Evolutionary conservation across 352 stramenopile genomes (phyloP).

Genomic region (Phytophthora nicotianae): DNA sequence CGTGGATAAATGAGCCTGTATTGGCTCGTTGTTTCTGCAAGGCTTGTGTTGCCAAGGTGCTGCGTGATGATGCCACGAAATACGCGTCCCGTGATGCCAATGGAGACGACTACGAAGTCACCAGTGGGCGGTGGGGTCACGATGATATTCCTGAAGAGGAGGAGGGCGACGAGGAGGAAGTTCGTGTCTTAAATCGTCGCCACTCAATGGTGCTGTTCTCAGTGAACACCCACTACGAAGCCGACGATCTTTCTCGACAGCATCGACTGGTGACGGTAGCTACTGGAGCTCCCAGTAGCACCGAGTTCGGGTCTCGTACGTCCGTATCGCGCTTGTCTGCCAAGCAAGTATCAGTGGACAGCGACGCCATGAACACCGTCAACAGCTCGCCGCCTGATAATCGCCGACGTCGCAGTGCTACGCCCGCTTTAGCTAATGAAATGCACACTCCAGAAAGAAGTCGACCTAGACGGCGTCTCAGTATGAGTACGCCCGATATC

Average conservation of each 20-base stretch:
- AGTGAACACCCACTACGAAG: conserved; percentile 22
- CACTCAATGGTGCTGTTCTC: conserved; percentile 39
- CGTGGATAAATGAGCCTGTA: conserved; percentile 12
- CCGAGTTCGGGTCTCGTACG: conserved; percentile 8
- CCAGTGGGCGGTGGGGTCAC: conserved; percentile 38
- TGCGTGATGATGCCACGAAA: conserved; percentile 53
- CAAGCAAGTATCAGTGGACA: conserved; percentile 31
- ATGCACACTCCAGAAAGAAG: not conserved
- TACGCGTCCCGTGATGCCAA: conserved; percentile 54
- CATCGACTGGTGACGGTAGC: conserved; percentile 27
- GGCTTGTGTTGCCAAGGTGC: conserved; percentile 55
- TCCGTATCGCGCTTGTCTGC: conserved; percentile 21
- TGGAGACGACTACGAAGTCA: conserved; percentile 21
- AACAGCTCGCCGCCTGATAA: conserved; percentile 32
- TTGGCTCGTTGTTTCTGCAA: conserved; percentile 62
- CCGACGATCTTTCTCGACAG: conserved; percentile 23
- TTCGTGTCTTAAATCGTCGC: conserved; percentile 8
- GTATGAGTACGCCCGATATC: conserved; percentile 41
- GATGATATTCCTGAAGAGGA: conserved; percentile 46
- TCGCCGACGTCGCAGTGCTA: conserved; percentile 32
- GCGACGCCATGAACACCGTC: conserved; percentile 34
- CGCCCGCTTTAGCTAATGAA: not conserved
- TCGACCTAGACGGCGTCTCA: conserved; percentile 18
- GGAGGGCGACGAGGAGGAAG: conserved; percentile 29
- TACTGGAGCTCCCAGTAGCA: conserved; percentile 11